phyloP scores from a whole-genome alignment of 768 basidiomycete species.

The Leccinum subgranulosum region DNA sequence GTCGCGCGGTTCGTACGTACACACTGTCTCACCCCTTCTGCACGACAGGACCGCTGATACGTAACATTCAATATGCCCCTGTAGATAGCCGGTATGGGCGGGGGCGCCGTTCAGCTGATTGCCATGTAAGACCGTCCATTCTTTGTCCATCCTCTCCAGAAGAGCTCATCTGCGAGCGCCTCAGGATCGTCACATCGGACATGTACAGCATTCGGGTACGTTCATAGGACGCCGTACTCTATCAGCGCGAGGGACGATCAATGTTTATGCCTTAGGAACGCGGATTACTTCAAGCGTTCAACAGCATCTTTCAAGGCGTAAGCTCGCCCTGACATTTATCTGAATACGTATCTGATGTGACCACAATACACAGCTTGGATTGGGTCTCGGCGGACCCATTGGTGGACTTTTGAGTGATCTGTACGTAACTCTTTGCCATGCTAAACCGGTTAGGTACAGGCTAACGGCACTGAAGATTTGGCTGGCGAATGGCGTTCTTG shows the following conservation, averaged over 20 bases:
- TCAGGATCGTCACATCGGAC: constrained; percentile 23
- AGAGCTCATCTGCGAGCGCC: neutral
- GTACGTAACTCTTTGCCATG: constrained; percentile 3
- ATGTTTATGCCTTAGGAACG: constrained; percentile 1
- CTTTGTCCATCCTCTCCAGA: neutral
- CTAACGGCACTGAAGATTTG: constrained; percentile 31
- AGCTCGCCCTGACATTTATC: neutral
- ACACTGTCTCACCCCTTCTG: neutral
- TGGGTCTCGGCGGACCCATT: constrained; percentile 24
- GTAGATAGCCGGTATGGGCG: constrained; percentile 24
- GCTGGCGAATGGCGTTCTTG: constrained; percentile 74
- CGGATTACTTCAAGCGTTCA: constrained; percentile 42
- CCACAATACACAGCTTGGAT: constrained; percentile 13
- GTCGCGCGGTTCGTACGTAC: constrained; percentile 61
- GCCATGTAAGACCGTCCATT: constrained; percentile 12
- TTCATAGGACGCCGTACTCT: neutral
- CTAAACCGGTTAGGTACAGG: neutral
- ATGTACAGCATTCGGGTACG: constrained; percentile 19
- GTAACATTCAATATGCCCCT: neutral
- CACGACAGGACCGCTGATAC: neutral
- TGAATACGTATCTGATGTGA: neutral
- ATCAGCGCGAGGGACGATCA: neutral
- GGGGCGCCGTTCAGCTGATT: constrained; percentile 19
- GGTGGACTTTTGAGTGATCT: constrained; percentile 20
- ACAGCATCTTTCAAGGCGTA: constrained; percentile 24